Conservation (phyloP, 2,329 filamentous ascomycete species). For the Scleromitrula shiraiana region DNA sequence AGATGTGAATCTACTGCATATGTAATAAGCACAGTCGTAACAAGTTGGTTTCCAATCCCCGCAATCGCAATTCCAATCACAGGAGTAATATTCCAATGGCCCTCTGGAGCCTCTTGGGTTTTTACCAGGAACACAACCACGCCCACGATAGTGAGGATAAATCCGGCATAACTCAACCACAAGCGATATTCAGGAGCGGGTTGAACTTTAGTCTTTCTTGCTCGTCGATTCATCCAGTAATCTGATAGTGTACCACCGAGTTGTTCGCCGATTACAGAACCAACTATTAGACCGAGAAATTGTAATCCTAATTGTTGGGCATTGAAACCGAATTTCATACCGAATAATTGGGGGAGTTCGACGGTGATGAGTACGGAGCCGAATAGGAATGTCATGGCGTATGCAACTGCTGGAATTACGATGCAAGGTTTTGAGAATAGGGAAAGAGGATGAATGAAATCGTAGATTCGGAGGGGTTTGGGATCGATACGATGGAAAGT, state of each 20-base stretch:
- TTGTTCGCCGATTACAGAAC: constrained; percentile 50
- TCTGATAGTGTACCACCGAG: constrained; percentile 47
- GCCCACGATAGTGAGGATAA: constrained; percentile 42
- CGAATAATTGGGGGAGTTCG: constrained; percentile 51
- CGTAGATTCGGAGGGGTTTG: constrained; percentile 38
- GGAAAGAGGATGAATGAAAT: constrained; percentile 43
- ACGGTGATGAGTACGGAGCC: constrained; percentile 45
- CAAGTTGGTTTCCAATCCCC: constrained; percentile 49
- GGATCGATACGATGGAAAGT: constrained; percentile 45
- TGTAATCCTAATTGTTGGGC: constrained; percentile 50
- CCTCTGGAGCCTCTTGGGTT: constrained; percentile 35
- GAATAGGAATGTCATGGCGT: constrained; percentile 51
- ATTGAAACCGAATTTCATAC: constrained; percentile 47
- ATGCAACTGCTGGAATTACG: constrained; percentile 42
- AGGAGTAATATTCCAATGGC: constrained; percentile 48
- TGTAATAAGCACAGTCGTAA: constrained; percentile 31
- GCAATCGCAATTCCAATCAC: constrained; percentile 44
- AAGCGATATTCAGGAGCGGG: constrained; percentile 44
- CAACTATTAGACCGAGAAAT: constrained; percentile 47
- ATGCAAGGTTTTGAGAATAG: constrained; percentile 40
- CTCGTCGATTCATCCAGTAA: constrained; percentile 40
- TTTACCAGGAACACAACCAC: constrained; percentile 47
- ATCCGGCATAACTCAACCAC: constrained; percentile 49
- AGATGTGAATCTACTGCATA: constrained; percentile 49
- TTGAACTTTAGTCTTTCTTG: constrained; percentile 28